These are phyloP conservation scores for Trapa bicornis DNA, from an alignment of 345 rosid genomes.

Conservation along the genomic window DNA sequence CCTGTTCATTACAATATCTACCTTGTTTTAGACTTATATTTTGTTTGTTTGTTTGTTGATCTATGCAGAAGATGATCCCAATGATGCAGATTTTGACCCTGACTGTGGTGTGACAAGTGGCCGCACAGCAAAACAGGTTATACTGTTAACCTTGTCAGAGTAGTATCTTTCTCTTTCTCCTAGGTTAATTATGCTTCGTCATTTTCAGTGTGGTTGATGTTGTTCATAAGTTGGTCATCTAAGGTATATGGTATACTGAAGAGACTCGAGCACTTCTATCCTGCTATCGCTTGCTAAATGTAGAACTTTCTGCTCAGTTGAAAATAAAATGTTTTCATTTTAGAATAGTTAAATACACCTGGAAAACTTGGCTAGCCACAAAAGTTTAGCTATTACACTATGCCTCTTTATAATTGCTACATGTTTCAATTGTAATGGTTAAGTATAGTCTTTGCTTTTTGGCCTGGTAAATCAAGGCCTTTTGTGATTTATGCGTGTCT, in stretches of 20 bases:
- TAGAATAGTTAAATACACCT: not conserved
- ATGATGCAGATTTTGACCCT: conserved; percentile 96
- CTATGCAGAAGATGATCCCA: conserved; percentile 89
- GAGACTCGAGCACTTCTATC: not conserved
- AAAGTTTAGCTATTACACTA: not conserved
- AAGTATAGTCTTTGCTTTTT: too few relatives aligned
- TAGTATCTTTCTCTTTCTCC: not conserved
- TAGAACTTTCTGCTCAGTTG: not conserved
- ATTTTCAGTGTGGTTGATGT: not conserved
- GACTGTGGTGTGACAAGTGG: conserved; percentile 34
- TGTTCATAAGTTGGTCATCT: not conserved
- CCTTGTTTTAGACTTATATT: not conserved
- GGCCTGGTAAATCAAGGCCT: too few relatives aligned
- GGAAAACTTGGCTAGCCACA: not conserved
- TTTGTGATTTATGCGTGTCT: too few relatives aligned
- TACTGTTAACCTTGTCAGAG: not conserved
- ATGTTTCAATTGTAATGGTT: not conserved
- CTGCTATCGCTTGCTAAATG: not conserved
- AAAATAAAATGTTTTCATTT: not conserved
- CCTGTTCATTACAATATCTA: not conserved
- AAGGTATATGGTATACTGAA: not conserved
- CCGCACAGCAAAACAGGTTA: conserved; percentile 47
- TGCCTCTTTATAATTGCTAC: not conserved
- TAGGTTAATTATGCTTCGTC: not conserved
- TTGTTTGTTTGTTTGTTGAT: conserved; percentile 14